Conservation (phyloP, 1,284 basidiomycete species). For the Ganoderma resinaceum region DNA sequence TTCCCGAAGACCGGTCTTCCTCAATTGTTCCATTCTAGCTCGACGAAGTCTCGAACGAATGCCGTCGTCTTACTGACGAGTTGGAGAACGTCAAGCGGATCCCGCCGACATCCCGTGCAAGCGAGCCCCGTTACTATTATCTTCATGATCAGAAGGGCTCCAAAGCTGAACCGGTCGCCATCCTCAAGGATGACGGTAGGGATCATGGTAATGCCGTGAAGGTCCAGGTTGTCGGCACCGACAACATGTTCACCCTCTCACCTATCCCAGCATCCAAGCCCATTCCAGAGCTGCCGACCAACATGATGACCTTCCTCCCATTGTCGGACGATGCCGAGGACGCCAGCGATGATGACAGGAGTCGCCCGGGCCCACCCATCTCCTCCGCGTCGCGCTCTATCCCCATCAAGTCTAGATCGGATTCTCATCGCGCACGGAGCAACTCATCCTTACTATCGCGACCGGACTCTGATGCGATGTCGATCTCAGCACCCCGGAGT, state of each 20-base stretch:
- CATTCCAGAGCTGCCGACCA: constrained; percentile 42
- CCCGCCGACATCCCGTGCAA: constrained; percentile 32
- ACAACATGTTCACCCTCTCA: constrained; percentile 46
- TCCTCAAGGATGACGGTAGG: constrained; percentile 32
- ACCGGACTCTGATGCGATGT: constrained; percentile 31
- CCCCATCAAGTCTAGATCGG: constrained; percentile 38
- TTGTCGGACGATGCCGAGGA: constrained; percentile 41
- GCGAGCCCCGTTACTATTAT: constrained; percentile 42
- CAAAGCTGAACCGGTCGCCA: constrained; percentile 35
- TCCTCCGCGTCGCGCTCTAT: constrained; percentile 33
- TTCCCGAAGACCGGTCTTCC: constrained; percentile 14
- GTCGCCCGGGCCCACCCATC: constrained; percentile 22
- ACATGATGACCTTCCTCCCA: constrained; percentile 41
- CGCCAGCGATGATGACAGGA: constrained; percentile 41
- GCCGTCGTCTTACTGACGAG: constrained; percentile 40
- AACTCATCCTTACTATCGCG: constrained; percentile 33
- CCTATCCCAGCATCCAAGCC: constrained; percentile 43
- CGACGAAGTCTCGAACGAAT: constrained; percentile 41
- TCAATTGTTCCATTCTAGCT: constrained; percentile 35
- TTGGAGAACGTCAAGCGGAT: constrained; percentile 36
- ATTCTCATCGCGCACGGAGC: constrained; percentile 34
- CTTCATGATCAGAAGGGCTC: constrained; percentile 36
- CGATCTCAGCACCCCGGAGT: constrained; percentile 44
- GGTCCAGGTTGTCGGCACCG: constrained; percentile 37
- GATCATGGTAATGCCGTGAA: constrained; percentile 31